Conservation (phyloP, 805 yeast genomes). For the Starmerella vaccinii region DNA sequence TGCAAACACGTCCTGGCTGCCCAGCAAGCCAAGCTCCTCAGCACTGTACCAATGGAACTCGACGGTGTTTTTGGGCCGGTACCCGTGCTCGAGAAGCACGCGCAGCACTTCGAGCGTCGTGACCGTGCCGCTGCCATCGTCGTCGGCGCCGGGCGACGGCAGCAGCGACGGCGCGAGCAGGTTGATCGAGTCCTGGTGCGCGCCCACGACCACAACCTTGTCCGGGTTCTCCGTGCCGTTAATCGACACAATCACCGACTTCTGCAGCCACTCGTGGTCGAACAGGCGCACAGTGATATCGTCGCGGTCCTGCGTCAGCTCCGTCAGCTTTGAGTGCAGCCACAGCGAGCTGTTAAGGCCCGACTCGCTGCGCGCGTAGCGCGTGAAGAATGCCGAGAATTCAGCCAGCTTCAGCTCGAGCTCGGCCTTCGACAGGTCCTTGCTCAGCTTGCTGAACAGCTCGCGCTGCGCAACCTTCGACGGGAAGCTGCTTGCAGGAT, state of each 20-base stretch:
- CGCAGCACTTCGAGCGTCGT: constrained; percentile 69
- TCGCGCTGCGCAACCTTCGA: constrained; percentile 31
- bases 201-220: constrained; percentile 62
- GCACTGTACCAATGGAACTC: constrained; percentile 95
- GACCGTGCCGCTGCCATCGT: constrained; percentile 81
- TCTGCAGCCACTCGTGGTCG: constrained; percentile 70
- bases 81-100: constrained; percentile 39
- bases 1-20: constrained; percentile 69
- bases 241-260: constrained; percentile 58
- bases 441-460: constrained; percentile 36
- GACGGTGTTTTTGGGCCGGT: constrained; percentile 56
- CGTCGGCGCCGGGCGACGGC: constrained; percentile 91
- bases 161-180: constrained; percentile 55
- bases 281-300: constrained; percentile 41
- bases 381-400: constrained; percentile 60
- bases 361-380: constrained; percentile 63
- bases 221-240: constrained; percentile 34
- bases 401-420: constrained; percentile 47
- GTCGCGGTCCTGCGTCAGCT: constrained; percentile 30
- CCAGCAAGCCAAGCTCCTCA: constrained; percentile 85
- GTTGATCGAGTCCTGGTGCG: constrained; percentile 81
- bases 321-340: constrained; percentile 43
- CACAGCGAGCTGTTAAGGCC: constrained; percentile 66
- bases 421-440: constrained; percentile 38
- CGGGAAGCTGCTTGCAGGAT: constrained; percentile 36